Evolutionary conservation across 331 rosid species (phyloP).

Genomic region (Telfairia occidentalis): DNA sequence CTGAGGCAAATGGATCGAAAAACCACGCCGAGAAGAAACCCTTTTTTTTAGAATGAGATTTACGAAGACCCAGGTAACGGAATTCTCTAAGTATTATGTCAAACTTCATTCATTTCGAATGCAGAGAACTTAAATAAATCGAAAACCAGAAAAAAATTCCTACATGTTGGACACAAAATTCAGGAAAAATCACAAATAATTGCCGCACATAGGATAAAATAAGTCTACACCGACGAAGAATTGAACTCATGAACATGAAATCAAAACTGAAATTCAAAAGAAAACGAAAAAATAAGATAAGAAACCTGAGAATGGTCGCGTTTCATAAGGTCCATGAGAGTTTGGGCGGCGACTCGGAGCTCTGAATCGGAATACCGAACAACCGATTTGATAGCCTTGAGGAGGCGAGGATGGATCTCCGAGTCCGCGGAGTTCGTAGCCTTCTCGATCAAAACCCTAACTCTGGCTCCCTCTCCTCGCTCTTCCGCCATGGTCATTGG

Average conservation of each 20-base stretch:
- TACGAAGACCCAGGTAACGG: neutral
- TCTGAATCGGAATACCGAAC: conserved; percentile 67
- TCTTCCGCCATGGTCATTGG: conserved; percentile 30
- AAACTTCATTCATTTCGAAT: neutral
- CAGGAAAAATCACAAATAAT: neutral
- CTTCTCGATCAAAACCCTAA: conserved; percentile 50
- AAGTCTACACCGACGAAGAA: neutral
- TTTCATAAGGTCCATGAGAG: conserved; percentile 77
- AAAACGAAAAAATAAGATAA: neutral
- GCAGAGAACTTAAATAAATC: neutral
- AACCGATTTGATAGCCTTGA: conserved; percentile 63
- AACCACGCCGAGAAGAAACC: neutral
- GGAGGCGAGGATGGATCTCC: conserved; percentile 75
- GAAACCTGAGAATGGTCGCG: conserved; percentile 83
- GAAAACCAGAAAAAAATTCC: neutral
- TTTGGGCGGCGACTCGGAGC: conserved; percentile 53
- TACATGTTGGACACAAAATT: neutral
- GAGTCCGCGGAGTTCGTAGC: conserved; percentile 56
- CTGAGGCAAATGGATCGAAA: neutral
- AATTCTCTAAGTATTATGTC: neutral
- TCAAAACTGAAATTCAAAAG: neutral
- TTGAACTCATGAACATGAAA: conserved; percentile 6
- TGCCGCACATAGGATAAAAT: neutral
- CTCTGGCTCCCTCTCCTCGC: conserved; percentile 30
- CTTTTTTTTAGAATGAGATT: neutral